Base-by-base conservation (phyloP, 768 basidiomycete species). In the Holtermannia corniformis region DNA sequence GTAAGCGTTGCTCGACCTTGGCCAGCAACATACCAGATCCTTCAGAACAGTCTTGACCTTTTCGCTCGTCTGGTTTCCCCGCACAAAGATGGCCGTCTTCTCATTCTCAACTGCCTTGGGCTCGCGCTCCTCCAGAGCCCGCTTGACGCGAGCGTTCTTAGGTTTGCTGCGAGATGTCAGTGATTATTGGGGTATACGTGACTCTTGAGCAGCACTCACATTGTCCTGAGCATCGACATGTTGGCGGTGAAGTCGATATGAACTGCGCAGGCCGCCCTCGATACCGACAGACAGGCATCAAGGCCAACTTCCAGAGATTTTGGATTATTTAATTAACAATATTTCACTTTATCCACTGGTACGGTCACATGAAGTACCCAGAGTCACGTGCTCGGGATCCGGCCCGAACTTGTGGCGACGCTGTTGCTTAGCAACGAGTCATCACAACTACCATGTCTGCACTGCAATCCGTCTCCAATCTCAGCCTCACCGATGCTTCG, bases 61-160 rank as follows among this genome's bases (percentile, higher is more conserved):
- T 63, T 91, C 85, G 16, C 89, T 88, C 0, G 86, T 81, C 65
- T 87, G 83, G 16, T 84, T 86, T 10, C 92, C 90, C 58, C 84
- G 81, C 22, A 95, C 89, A 70, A 99, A 93, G 52, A 99, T 79
- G 11, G 84, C 84, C 20, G 83, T 89, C 60, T 91, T 82, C 28
- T 82, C 78, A 67, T 87, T 70, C 61, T 76, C 89, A 51, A 93
- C 78, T 61, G 91, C 83, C 68, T 93, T 92, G 0, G 95, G 82
- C 63, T 85, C 85, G 11, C 91, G 80, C 28, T 85, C 86, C 25
- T 87, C 86, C 61, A 92, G 64, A 0, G 81, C 92, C 55, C 95
- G 80, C 74, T 97, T 99, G 13, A 86, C 86, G 28, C 93, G 82
- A 4, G 95, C 92, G 79, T 93, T 96, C 78, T 86, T 88, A 20